Evolutionary conservation across 345 rosid species (phyloP), one percentile per base, ranked within the genome.

Genomic region (Aurinia saxatilis): DNA sequence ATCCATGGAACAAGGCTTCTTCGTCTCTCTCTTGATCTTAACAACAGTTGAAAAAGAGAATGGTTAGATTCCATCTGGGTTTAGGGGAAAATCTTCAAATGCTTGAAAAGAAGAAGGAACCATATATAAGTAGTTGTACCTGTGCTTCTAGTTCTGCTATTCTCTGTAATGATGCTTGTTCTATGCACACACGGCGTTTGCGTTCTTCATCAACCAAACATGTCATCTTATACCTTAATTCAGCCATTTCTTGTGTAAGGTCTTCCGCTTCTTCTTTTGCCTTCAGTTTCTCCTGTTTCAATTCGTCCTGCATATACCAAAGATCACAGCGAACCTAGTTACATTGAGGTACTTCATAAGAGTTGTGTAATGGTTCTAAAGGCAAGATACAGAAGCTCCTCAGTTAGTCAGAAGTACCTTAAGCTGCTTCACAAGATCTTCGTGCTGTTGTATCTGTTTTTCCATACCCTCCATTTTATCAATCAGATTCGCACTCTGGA

Each of bases 221-320:
- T 45, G 89, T 86, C 82, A 88, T 84, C 71, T 86, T 81, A 56
- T 91, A 86, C 79, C 98, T 84, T 58, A 91, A 72, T 67, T 91
- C 98, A 27, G 96, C 96, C 96, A 88, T 91, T 80, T 88, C 96
- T 76, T 91, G 96, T 15, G 92, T 83, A 44, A 91, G 80, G 67
- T 91, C 96, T 67, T 91, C 96, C 1, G 96, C 80, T 75, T 91
- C 98, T 73, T 92, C 98, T 78, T 84, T 86, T 36, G 95, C 82
- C 65, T 80, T 88, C 60, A 80, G 73, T 69, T 82, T 88, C 71
- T 88, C 91, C 62, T 77, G 80, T 73, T 77, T 82, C 75, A 88
- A 33, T 46, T 86, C 96, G 35, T 82, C 85, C 75, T 72, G 54
- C 37, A 12, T 14, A 37, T 37, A 47, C 29, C 36, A 46, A 46